Evolutionary conservation across 768 basidiomycete species (phyloP), one percentile per base, ranked within the genome.

Genomic region (Suillus occidentalis): DNA sequence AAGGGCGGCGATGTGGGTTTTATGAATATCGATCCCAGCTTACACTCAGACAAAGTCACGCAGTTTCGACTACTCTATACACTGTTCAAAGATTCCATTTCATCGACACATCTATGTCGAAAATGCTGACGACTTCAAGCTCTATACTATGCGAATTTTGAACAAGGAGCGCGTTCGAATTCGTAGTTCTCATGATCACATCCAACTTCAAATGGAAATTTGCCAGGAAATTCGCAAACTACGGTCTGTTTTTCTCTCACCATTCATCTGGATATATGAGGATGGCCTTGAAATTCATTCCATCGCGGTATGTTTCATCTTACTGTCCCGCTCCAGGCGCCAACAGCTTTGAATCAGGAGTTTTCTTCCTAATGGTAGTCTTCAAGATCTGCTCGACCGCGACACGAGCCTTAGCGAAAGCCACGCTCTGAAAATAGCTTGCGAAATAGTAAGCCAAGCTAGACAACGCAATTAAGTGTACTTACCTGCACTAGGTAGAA

Each of bases 371-470:
- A 66, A 71, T 42, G 75, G 75, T 18, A 74, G 67, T 56, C 67
- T 84, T 4, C 53, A 71, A 20, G 72, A 77, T 14, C 69, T 77
- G 22, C 66, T 84, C 22, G 64, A 67, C 25, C 70, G 67, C 3
- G 66, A 77, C 53, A 83, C 81, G 0, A 67, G 76, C 2, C 63
- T 86, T 9, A 67, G 70, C 10, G 70, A 77, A 6, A 72, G 78
- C 6, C 76, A 78, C 16, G 78, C 79, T 1, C 70, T 74, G 20
- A 79, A 83, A 57, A 84, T 82, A 66, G 82, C 82, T 6, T 78
- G 80, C 39, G 85, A 87, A 71, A 71, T 87, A 39, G 85, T 86
- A 60, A 65, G 81, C 20, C 12, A 52, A 55, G 36, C n/a, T 31
- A 49, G 40, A 4, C 34, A 9, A 2, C 13, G 25, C 39, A 12